Evolutionary conservation across 2,329 filamentous ascomycete genomes (phyloP).

Genomic region (Alternaria gaisen): DNA sequence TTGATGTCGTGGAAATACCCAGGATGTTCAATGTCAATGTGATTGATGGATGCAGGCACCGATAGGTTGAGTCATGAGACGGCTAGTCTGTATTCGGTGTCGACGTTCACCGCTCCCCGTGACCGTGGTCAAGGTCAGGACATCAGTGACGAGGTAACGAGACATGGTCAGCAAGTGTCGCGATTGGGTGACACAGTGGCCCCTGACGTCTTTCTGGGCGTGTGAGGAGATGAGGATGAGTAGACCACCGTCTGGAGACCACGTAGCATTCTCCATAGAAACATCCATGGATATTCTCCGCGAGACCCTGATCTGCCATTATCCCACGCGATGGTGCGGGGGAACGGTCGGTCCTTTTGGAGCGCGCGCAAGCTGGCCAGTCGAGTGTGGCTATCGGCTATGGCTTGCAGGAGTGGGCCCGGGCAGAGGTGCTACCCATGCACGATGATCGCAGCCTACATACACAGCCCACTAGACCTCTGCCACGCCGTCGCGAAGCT

Average conservation of each 20-base stretch:
- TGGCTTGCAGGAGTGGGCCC: constrained; percentile 16
- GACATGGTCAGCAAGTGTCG: background rate
- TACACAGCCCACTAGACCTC: constrained; percentile 23
- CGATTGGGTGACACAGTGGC: background rate
- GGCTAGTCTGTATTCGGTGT: constrained; percentile 5
- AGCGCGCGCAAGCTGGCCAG: constrained; percentile 5
- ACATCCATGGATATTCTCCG: constrained; percentile 8
- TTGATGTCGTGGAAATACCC: background rate
- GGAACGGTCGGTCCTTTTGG: constrained; percentile 10
- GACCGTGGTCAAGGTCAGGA: constrained; percentile 3
- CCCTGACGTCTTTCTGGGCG: background rate
- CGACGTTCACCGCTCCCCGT: constrained; percentile 11
- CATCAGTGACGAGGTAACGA: background rate
- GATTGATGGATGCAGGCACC: constrained; percentile 7
- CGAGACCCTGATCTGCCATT: constrained; percentile 16
- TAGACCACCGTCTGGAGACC: constrained; percentile 7
- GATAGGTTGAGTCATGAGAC: background rate
- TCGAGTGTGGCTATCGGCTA: constrained; percentile 5
- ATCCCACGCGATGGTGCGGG: constrained; percentile 11
- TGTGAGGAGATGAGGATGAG: constrained; percentile 1
- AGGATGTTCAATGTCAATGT: background rate
- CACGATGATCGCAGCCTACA: constrained; percentile 27
- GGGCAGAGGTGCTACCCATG: constrained; percentile 16
- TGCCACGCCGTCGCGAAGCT: constrained; percentile 26
- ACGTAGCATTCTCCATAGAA: constrained; percentile 11